phyloP scores from a whole-genome alignment of 164 flowering plant species.

The Tinospora cordifolia region DNA sequence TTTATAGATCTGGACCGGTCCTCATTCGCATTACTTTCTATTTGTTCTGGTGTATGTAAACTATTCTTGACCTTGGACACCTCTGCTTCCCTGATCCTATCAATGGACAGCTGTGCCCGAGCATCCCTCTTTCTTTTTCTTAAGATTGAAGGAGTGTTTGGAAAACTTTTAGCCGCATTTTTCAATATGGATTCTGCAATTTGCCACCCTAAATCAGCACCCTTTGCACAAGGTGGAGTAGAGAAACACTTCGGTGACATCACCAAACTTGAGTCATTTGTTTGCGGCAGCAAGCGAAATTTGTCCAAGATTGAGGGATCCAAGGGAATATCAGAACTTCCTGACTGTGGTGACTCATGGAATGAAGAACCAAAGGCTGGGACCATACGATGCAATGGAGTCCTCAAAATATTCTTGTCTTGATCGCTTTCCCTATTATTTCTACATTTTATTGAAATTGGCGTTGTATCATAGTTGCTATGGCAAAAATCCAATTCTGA shows the following conservation, averaged over 20 bases:
- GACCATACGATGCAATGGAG: constrained; percentile 24
- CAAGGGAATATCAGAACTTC: constrained; percentile 19
- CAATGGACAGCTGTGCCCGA: constrained; percentile 17
- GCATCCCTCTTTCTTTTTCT: constrained; percentile 57
- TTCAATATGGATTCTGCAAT: constrained; percentile 66
- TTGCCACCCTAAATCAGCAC: constrained; percentile 22
- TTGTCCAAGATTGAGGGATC: constrained; percentile 24
- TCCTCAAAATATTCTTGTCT: constrained; percentile 21
- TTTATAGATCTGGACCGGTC: constrained; percentile 23
- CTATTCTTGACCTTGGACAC: constrained; percentile 14
- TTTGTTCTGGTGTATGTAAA: constrained; percentile 20
- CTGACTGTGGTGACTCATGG: constrained; percentile 44
- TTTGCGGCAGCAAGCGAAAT: constrained; percentile 20
- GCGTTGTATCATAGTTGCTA: constrained; percentile 24
- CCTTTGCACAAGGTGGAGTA: constrained; percentile 62
- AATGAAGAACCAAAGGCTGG: constrained; percentile 41
- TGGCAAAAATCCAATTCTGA: constrained; percentile 25
- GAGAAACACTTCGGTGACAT: constrained; percentile 44
- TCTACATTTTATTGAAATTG: constrained; percentile 21
- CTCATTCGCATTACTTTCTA: constrained; percentile 12
- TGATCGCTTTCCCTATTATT: constrained; percentile 20
- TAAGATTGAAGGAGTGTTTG: constrained; percentile 81
- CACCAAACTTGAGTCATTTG: constrained; percentile 21
- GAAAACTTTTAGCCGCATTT: constrained; percentile 74
- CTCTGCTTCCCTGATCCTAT: constrained; percentile 18